These are phyloP conservation scores for Neoscytalidium dimidiatum DNA, from an alignment of 2,329 filamentous ascomycete genomes.

Conservation along the genomic window DNA sequence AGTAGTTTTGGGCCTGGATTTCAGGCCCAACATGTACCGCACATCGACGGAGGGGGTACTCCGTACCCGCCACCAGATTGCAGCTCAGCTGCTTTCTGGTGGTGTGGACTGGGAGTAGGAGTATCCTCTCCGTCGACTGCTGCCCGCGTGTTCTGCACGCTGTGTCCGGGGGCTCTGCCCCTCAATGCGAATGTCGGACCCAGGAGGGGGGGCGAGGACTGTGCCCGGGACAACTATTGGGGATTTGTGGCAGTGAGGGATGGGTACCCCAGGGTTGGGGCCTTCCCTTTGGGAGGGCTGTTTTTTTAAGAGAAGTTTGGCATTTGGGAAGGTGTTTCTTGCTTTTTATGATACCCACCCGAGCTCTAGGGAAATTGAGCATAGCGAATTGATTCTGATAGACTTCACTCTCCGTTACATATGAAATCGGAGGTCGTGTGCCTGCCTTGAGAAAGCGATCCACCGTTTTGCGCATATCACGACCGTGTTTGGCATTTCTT, in stretches of 20 bases:
- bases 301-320: background rate
- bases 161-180: background rate
- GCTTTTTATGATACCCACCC: slow-evolving; percentile 6
- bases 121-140: background rate
- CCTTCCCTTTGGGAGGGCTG: background rate
- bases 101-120: slow-evolving; percentile 7
- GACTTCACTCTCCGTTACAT: background rate
- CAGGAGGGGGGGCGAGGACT: background rate
- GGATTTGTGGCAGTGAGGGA: background rate
- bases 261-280: background rate
- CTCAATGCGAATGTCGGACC: background rate
- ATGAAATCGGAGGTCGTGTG: too few relatives aligned
- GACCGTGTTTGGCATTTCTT: too few relatives aligned
- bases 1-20: slow-evolving; percentile 43
- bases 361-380: slow-evolving; percentile 17
- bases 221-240: background rate
- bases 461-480: too few relatives aligned
- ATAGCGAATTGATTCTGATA: background rate
- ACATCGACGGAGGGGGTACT: slow-evolving; percentile 51
- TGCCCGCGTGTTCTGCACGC: background rate
- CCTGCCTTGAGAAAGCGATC: too few relatives aligned
- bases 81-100: slow-evolving; percentile 42
- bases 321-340: background rate
- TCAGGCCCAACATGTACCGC: slow-evolving; percentile 47
- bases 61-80: slow-evolving; percentile 63